These are phyloP conservation scores for Pythium coloratum DNA, from an alignment of 352 stramenopile species.

Conservation along the genomic window DNA sequence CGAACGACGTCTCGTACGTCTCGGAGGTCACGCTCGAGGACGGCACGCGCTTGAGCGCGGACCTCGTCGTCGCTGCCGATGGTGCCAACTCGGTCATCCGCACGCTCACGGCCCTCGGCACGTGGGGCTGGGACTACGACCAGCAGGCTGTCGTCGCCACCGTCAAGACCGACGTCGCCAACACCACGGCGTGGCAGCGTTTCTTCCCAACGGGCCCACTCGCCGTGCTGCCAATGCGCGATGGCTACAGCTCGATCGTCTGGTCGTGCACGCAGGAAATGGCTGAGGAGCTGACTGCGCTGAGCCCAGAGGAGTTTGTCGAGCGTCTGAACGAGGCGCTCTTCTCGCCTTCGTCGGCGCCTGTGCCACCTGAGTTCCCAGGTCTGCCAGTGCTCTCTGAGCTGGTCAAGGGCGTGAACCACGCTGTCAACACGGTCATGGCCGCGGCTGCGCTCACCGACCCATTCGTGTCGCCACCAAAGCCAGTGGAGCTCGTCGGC, in stretches of 20 bases:
- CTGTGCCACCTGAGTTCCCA: conserved; percentile 66
- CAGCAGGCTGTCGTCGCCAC: conserved; percentile 91
- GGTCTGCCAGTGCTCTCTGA: conserved; percentile 79
- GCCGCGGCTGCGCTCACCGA: conserved; percentile 69
- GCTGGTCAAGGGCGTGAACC: conserved; percentile 72
- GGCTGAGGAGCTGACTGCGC: conserved; percentile 74
- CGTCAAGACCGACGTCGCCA: conserved; percentile 81
- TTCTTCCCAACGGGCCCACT: conserved; percentile 90
- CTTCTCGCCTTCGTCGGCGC: conserved; percentile 42
- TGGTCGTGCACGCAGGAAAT: conserved; percentile 88
- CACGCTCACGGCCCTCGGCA: conserved; percentile 80
- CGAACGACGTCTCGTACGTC: conserved; percentile 40
- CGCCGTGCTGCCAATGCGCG: conserved; percentile 87
- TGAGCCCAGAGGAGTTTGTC: conserved; percentile 78
- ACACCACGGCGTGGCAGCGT: conserved; percentile 88
- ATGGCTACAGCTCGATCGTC: conserved; percentile 90
- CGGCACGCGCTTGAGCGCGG: conserved; percentile 62
- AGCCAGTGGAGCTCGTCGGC: conserved; percentile 64
- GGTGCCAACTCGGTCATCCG: conserved; percentile 89
- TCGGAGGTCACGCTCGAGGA: conserved; percentile 72
- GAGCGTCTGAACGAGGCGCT: conserved; percentile 79
- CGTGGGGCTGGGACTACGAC: conserved; percentile 92
- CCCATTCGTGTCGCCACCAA: conserved; percentile 74
- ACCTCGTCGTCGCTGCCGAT: conserved; percentile 88
- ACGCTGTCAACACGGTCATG: conserved; percentile 77